Conservation (phyloP, 768 basidiomycete genomes). For the Butyriboletus loyo region DNA sequence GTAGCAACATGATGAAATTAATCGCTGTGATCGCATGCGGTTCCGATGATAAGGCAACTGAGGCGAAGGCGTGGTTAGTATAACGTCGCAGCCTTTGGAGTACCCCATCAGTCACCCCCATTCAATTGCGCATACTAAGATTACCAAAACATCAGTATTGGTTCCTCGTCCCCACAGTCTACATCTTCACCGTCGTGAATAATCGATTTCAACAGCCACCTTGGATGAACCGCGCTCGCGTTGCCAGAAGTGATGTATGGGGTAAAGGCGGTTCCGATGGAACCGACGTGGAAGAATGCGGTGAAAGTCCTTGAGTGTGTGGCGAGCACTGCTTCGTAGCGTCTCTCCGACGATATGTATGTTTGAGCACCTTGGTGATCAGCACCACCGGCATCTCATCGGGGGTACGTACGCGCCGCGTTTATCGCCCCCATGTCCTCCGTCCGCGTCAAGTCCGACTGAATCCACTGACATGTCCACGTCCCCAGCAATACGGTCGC, state of each 20-base stretch:
- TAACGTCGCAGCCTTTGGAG: no score
- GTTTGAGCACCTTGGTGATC: conserved; percentile 5
- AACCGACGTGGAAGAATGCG: background rate
- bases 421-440: no score
- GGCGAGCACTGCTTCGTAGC: background rate
- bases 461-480: no score
- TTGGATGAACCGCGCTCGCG: background rate
- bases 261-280: background rate
- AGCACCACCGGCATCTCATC: conserved; percentile 7
- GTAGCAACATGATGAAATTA: no score
- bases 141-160: no score
- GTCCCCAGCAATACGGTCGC: no score
- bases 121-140: no score
- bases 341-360: background rate
- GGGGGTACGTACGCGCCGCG: no score
- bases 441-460: no score
- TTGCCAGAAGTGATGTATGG: background rate
- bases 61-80: no score
- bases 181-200: background rate
- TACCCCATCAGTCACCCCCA: background rate
- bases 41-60: background rate
- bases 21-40: no score
- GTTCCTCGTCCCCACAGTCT: background rate
- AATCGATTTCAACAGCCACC: background rate
- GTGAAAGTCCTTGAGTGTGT: background rate